phyloP scores from a whole-genome alignment of 305 asterid species.

The Solanum hybrid region DNA sequence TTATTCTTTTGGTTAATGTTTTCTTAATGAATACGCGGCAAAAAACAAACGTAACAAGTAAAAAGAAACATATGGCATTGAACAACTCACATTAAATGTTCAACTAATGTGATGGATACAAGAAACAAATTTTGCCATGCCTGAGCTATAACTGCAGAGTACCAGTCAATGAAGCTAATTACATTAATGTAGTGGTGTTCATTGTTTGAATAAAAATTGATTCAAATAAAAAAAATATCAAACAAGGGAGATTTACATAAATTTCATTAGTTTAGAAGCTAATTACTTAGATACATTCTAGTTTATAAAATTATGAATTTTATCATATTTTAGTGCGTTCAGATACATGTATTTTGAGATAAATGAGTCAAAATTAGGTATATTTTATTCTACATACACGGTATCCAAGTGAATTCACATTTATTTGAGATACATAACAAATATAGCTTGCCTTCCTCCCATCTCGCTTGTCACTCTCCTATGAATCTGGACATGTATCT shows the following conservation, averaged over 20 bases:
- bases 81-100: background rate
- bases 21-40: background rate
- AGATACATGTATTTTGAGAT: background rate
- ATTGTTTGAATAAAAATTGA: too few species aligned
- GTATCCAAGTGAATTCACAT: background rate
- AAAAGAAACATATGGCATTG: background rate
- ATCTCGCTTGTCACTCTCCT: background rate
- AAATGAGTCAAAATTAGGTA: background rate
- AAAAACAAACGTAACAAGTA: background rate
- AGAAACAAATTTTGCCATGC: background rate
- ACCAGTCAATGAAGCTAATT: background rate
- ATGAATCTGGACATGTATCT: background rate
- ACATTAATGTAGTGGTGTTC: background rate
- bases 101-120: background rate
- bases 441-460: too few species aligned
- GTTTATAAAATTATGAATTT: too few species aligned
- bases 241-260: too few species aligned
- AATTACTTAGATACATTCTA: too few species aligned
- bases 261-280: background rate
- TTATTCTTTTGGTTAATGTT: background rate
- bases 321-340: background rate
- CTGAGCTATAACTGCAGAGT: background rate
- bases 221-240: too few species aligned
- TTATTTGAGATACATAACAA: background rate
- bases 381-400: too few species aligned